phyloP scores from a whole-genome alignment of 2,329 filamentous ascomycete genomes.

The Calonectria pteridis region DNA sequence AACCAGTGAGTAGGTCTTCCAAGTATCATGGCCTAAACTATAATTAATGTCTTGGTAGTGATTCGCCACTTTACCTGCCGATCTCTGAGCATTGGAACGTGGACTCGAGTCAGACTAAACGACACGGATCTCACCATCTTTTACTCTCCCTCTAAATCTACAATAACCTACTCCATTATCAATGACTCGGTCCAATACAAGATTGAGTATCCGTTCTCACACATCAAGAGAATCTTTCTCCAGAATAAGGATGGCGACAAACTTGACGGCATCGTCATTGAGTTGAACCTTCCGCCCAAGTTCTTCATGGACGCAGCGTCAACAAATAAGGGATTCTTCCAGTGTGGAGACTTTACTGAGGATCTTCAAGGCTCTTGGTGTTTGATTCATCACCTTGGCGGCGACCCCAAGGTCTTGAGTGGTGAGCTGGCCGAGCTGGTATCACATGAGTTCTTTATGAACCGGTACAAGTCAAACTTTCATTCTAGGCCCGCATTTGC shows the following conservation, averaged over 20 bases:
- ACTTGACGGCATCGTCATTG: slow-evolving; percentile 89
- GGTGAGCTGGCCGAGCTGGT: slow-evolving; percentile 95
- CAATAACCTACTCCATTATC: slow-evolving; percentile 99
- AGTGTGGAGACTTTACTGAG: slow-evolving; percentile 96
- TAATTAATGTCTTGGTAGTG: too few species aligned
- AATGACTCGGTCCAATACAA: slow-evolving; percentile 99
- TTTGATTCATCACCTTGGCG: slow-evolving; percentile 93
- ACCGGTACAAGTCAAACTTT: slow-evolving; percentile 75
- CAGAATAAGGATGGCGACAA: slow-evolving; percentile 89
- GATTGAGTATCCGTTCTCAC: slow-evolving; percentile 97
- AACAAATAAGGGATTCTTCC: slow-evolving; percentile 88
- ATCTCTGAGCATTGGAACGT: slow-evolving; percentile 92
- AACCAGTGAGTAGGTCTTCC: too few species aligned
- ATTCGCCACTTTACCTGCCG: slow-evolving; percentile 98
- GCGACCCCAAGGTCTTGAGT: slow-evolving; percentile 94
- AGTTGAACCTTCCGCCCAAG: slow-evolving; percentile 89
- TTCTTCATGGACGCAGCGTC: slow-evolving; percentile 98
- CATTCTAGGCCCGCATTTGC: too few species aligned
- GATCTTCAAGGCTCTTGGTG: slow-evolving; percentile 95
- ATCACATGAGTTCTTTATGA: slow-evolving; percentile 95
- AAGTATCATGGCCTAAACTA: too few species aligned
- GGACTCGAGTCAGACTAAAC: slow-evolving; percentile 96
- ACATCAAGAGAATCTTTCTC: slow-evolving; percentile 96
- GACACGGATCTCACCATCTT: slow-evolving; percentile 99
- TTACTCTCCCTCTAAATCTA: slow-evolving; percentile 98